Evolutionary conservation across 306 rosid genomes (phyloP), one percentile per base, ranked within the genome.

Genomic region (Trichosanthes cucumerina): DNA sequence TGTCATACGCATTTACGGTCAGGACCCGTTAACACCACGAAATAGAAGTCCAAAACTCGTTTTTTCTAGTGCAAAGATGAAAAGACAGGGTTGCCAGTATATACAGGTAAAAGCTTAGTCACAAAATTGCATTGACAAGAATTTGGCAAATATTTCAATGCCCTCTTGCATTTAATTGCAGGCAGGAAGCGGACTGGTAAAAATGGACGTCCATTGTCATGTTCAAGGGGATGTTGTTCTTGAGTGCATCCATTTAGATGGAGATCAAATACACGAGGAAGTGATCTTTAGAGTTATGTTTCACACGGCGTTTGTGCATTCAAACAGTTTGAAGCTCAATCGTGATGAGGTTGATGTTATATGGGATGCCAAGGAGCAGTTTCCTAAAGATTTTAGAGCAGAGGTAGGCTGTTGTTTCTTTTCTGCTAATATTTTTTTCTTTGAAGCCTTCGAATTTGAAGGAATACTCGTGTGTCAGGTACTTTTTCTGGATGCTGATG

Each of bases 201-300:
- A 96, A 83, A 83, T 92, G 63, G 96, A 96, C 84, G 79, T 92
- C 70, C 93, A 77, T 62, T 92, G 90, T 82, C 97, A 88, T 72
- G 86, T 92, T 87, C 98, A 93, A 88, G 99, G 98, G 80, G 99
- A 96, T 88, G 91, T 91, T 78, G 93, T 96, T 85, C 93, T 96
- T 59, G 99, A 92, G 87, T 92, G 98, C 82, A 57, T 92, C 84
- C 93, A 91, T 89, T 82, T 92, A 79, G 83, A 65, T 74, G 93
- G 90, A 68, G 99, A 91, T 92, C 88, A 86, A 52, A 76, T 80
- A 80, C 87, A 8, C 1, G 98, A 92, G 88, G 98, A 91, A 90
- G 83, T 86, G 86, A 90, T 92, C 83, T 88, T 96, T 78, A 90
- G 91, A 87, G 85, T 90, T 75, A 91, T 92, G 98, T 92, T 96